A percentile compares a stretch with the other conserved stretches of the same genome.
These are phyloP conservation scores for Paramecium octaurelia DNA, from an alignment of 73 alveolate genomes.

Conservation along the genomic window DNA sequence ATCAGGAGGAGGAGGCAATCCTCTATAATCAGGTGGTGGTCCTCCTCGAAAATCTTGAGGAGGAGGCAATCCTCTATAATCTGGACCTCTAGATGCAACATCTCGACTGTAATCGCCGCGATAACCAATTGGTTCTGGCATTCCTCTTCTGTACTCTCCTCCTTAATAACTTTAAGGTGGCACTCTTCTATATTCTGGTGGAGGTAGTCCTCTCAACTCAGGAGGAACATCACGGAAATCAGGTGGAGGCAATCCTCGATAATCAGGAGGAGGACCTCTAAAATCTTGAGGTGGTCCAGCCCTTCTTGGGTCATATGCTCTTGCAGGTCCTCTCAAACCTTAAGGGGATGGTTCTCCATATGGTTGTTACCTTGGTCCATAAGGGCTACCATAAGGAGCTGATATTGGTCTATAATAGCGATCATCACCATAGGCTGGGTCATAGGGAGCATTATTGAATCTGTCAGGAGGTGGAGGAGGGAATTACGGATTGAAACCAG, in stretches of 20 bases:
- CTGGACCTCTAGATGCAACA: neutral
- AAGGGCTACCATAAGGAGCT: neutral
- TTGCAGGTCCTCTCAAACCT: neutral
- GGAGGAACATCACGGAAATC: neutral
- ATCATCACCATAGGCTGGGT: neutral
- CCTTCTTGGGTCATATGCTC: constrained; percentile 22
- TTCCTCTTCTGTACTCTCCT: neutral
- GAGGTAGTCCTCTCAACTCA: neutral
- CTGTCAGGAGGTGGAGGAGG: constrained; percentile 41
- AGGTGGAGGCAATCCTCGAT: neutral
- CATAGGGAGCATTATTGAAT: neutral
- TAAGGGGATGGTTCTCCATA: constrained; percentile 9
- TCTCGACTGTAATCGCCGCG: neutral
- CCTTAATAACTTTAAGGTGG: neutral
- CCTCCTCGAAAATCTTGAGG: neutral
- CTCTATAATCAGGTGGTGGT: constrained; percentile 5
- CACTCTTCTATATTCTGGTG: neutral
- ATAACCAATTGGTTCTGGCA: neutral
- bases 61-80: neutral
- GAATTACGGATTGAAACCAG: neutral
- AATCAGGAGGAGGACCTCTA: constrained; percentile 5
- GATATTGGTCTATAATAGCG: neutral
- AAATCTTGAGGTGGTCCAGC: neutral
- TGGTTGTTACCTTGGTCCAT: neutral
- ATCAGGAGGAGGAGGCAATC: neutral